A percentile compares a stretch with the other conserved stretches of the same genome.
Conservation (phyloP, 352 stramenopile species). For the Phytophthora syringae region DNA sequence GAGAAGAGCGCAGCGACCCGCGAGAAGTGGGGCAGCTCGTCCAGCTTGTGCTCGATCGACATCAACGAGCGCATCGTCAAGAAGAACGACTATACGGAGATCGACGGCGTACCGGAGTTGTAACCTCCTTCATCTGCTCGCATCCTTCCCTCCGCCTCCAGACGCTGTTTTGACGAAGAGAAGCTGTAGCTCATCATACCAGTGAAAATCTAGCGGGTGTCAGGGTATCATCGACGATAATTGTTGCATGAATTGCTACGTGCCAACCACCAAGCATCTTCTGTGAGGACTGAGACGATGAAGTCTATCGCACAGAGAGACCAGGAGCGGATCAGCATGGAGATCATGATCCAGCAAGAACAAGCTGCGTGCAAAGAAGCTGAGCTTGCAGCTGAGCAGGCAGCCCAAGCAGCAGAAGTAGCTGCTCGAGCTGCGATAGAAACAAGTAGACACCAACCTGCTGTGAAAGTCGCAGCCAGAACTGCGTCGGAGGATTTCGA, state of each 20-base stretch:
- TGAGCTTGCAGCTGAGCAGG: slow-evolving; percentile 62
- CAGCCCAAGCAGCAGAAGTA: slow-evolving; percentile 67
- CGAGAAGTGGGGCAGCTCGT: slow-evolving; percentile 39
- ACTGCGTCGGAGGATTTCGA: slow-evolving; percentile 52
- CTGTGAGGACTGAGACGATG: neutral
- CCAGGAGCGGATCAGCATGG: slow-evolving; percentile 54
- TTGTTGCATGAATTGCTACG: too few species aligned
- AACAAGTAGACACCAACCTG: slow-evolving; percentile 53
- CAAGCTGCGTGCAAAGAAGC: slow-evolving; percentile 60
- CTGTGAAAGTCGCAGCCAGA: slow-evolving; percentile 47
- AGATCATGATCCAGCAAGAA: slow-evolving; percentile 57
- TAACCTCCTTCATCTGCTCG: slow-evolving; percentile 16
- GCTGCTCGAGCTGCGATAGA: slow-evolving; percentile 76
- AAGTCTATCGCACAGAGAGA: slow-evolving; percentile 37
- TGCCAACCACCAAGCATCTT: neutral
- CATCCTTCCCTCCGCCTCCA: neutral
- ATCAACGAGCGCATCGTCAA: slow-evolving; percentile 38
- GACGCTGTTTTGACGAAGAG: slow-evolving; percentile 20
- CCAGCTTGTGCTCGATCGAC: slow-evolving; percentile 39
- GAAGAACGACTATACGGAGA: slow-evolving; percentile 34
- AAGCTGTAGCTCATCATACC: neutral
- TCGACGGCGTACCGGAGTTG: slow-evolving; percentile 25
- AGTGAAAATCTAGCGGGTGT: too few species aligned
- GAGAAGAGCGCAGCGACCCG: slow-evolving; percentile 34
- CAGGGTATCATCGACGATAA: too few species aligned